A percentile compares a stretch with the other conserved stretches of the same genome.
Evolutionary conservation across 257 asterid genomes (phyloP).

Genomic region (Eustoma russellianum): DNA sequence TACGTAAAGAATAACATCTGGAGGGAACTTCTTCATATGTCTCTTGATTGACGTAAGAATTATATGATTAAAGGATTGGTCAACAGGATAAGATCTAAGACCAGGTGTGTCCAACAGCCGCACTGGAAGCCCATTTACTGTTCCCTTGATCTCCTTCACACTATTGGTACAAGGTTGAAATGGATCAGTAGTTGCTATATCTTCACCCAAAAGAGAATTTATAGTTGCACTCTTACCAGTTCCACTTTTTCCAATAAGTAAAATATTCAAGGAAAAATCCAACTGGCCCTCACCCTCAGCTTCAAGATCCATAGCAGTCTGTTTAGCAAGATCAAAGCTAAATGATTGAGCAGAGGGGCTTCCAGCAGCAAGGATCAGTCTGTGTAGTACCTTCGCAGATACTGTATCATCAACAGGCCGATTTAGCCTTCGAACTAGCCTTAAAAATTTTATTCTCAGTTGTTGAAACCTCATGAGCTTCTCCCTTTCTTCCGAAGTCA

Average conservation of each 20-base stretch:
- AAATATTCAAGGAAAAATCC: constrained; percentile 34
- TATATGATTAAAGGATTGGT: constrained; percentile 42
- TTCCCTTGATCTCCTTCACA: constrained; percentile 46
- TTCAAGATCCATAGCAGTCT: constrained; percentile 33
- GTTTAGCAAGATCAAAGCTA: constrained; percentile 26
- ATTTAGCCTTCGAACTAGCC: constrained; percentile 40
- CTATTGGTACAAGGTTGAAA: constrained; percentile 54
- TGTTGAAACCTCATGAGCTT: constrained; percentile 34
- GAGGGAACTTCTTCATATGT: constrained; percentile 39
- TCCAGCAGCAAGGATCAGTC: constrained; percentile 32
- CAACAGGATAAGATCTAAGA: constrained; percentile 37
- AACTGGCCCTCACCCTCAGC: constrained; percentile 21
- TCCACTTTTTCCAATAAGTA: constrained; percentile 85
- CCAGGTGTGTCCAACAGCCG: constrained; percentile 87
- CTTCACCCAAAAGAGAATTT: constrained; percentile 66
- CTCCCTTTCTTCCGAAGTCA: constrained; percentile 30
- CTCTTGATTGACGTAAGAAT: constrained; percentile 48
- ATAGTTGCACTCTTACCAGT: constrained; percentile 95
- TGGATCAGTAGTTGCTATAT: constrained; percentile 34
- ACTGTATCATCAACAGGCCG: constrained; percentile 34
- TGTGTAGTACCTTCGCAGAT: constrained; percentile 35
- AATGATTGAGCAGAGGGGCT: constrained; percentile 18
- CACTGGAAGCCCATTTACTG: constrained; percentile 42
- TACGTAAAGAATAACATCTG: constrained; percentile 66
- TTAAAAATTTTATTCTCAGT: constrained; percentile 34